Evolutionary conservation across 106 monocot genomes (phyloP), one percentile per base, ranked within the genome.

Genomic region (Chionographis japonica): DNA sequence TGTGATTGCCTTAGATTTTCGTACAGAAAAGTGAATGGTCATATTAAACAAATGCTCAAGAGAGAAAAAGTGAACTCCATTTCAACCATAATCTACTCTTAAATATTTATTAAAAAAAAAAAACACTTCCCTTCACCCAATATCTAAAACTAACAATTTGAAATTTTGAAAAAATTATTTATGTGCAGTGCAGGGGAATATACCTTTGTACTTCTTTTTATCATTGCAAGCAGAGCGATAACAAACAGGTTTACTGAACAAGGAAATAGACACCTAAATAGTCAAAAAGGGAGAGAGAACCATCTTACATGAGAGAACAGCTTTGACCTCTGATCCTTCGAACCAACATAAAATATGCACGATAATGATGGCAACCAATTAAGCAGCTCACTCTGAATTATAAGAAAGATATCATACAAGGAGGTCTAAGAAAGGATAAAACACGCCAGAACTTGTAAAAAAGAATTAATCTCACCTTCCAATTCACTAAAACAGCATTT

Each of bases 401-500:
- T 46, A 57, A 51, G 46, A 70, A 18, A 72, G 72, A 68, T 18
- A 58, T 20, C 50, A 71, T 39, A 84, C 16, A 8, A 12, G 51
- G 13, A 6, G 8, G 54, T 67, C 39, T 8, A 8, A 63, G 10
- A 14, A 49, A 67, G 60, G 77, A 39, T 35, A 54, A 60, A 63
- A 70, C 69, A 52, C 12, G 50, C 41, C 65, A 68, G 19, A 15
- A 57, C 14, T 4, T 50, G 39, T 38, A 18, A 60, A 65, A 39
- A 66, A 65, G 50, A 49, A 27, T 40, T 35, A 66, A 42, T 2
- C 64, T 62, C n/a, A 95, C 97, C 97, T 97, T 97, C 97, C 97
- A 97, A 68, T 92, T 97, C 15, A 97, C 87, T 68, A 97, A 73
- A 58, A 97, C 92, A 57, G 97, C 97, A 86, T 97, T 97, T 64